A percentile compares a stretch with the other conserved stretches of the same genome.
These are phyloP conservation scores for Centaurea solstitialis DNA, from an alignment of 129 eudicot species.

Conservation along the genomic window DNA sequence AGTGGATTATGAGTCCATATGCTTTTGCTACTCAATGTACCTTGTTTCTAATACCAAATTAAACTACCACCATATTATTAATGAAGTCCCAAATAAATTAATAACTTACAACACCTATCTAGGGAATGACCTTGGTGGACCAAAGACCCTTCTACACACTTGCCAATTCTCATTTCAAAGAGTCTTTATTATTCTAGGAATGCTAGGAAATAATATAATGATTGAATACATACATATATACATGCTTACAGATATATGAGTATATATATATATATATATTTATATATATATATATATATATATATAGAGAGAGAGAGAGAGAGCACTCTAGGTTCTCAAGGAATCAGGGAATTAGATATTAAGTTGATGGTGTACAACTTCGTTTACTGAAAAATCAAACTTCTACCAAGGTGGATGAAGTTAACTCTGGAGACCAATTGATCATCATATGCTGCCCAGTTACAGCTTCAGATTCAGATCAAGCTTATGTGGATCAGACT, in stretches of 20 bases:
- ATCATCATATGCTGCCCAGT: not conserved
- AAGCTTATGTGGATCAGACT: slow-evolving; percentile 19
- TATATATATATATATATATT: not conserved
- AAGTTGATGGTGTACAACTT: not conserved
- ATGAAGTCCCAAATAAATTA: not conserved
- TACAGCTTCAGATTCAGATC: slow-evolving; percentile 47
- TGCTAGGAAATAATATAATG: not conserved
- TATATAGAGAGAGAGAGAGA: not conserved
- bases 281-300: not conserved
- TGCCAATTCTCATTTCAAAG: not conserved
- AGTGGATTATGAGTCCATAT: too few relatives aligned
- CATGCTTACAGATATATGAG: not conserved
- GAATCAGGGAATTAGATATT: not conserved
- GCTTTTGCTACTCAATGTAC: not conserved
- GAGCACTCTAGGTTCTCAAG: not conserved
- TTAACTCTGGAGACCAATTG: not conserved
- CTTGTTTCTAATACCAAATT: not conserved
- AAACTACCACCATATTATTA: not conserved
- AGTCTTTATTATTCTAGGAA: not conserved
- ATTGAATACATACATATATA: not conserved
- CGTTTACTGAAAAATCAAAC: not conserved
- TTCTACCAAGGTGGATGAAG: not conserved
- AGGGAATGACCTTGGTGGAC: not conserved
- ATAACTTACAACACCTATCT: not conserved
- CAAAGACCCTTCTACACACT: not conserved